phyloP scores from a whole-genome alignment of 2,329 filamentous ascomycete species.

The Fusarium veterinarium region DNA sequence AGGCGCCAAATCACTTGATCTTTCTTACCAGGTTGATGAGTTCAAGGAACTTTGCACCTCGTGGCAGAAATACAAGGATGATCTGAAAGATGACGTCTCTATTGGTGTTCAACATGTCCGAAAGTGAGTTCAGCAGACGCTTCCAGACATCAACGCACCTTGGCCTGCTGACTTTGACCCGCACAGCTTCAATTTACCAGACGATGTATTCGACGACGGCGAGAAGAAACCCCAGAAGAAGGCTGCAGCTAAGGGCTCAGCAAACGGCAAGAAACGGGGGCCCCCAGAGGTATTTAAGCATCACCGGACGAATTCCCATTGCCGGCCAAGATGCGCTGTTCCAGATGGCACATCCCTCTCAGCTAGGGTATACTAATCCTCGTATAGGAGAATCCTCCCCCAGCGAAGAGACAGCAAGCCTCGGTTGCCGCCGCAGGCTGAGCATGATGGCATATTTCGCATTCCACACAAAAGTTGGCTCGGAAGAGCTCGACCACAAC shows the following conservation, averaged over 20 bases:
- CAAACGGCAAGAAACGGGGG: slow-evolving; percentile 60
- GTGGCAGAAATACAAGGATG: slow-evolving; percentile 79
- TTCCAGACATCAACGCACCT: not conserved
- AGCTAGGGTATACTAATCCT: slow-evolving; percentile 43
- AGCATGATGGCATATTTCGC: slow-evolving; percentile 27
- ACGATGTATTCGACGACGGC: slow-evolving; percentile 86
- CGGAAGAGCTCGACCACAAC: slow-evolving; percentile 12
- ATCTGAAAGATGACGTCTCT: slow-evolving; percentile 70
- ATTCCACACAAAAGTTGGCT: slow-evolving; percentile 19
- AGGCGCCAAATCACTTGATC: slow-evolving; percentile 78
- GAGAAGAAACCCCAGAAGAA: slow-evolving; percentile 78
- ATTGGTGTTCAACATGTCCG: slow-evolving; percentile 85
- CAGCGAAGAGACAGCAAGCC: slow-evolving; percentile 56
- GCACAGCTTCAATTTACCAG: slow-evolving; percentile 84
- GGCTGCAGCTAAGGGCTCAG: slow-evolving; percentile 53
- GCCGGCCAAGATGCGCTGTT: slow-evolving; percentile 21
- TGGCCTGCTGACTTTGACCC: slow-evolving; percentile 15
- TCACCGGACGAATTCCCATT: slow-evolving; percentile 25
- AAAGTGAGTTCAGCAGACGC: slow-evolving; percentile 71
- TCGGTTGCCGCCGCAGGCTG: slow-evolving; percentile 56
- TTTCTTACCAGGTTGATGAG: slow-evolving; percentile 83
- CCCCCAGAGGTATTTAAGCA: slow-evolving; percentile 58
- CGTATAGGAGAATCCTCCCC: slow-evolving; percentile 52
- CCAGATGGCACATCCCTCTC: slow-evolving; percentile 3
- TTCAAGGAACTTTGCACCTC: slow-evolving; percentile 86